Evolutionary conservation across 2,329 filamentous ascomycete species (phyloP), one percentile per base, ranked within the genome.

Genomic region (Coniochaeta hoffmannii): DNA sequence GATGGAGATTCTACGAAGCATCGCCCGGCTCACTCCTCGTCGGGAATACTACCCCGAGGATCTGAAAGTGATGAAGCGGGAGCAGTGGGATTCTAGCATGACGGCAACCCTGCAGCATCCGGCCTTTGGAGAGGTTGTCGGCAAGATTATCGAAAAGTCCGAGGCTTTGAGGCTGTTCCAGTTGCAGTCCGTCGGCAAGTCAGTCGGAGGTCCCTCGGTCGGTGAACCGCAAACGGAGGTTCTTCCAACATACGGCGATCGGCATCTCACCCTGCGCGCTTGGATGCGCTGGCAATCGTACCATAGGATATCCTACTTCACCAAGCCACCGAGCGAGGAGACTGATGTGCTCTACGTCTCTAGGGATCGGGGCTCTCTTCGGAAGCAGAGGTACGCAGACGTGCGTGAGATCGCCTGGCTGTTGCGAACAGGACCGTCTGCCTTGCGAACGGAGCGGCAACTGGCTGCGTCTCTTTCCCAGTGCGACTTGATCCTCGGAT

Each of bases 31-130:
- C 51, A 61, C 64, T 19, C 62, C 69, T 4, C 51, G 22, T 2
- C 58, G 69, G 31, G 58, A 64, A 0, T 74, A 69, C 38, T 77
- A 77, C n/a, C 75, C 75, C 0, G 58, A 57, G 0, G 59, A 66
- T 0, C 57, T 66, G 12, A 63, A 63, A 2, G 41, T 68, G 0
- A 67, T 73, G 56, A 73, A 75, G 35, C 70, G 58, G 0, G 68
- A 68, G 1, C 22, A 4, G 0, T 77, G 74, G 73, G 58, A 68
- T 41, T 1, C 55, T 0, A 1, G 57, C 2, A 53, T 73, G 1
- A 70, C 73, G 0, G 58, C 59, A 1, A 63, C 62, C 0, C 64
- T 72, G 14, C 75, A 77, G 32, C 69, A 72, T 28, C 73, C 76
- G 32, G 64, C 64, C 1, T 68, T 71, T 14, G 62, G 64, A 3